Base-by-base conservation (phyloP, 1,139 yeast genomes). In the Suhomyces chickasaworum region DNA sequence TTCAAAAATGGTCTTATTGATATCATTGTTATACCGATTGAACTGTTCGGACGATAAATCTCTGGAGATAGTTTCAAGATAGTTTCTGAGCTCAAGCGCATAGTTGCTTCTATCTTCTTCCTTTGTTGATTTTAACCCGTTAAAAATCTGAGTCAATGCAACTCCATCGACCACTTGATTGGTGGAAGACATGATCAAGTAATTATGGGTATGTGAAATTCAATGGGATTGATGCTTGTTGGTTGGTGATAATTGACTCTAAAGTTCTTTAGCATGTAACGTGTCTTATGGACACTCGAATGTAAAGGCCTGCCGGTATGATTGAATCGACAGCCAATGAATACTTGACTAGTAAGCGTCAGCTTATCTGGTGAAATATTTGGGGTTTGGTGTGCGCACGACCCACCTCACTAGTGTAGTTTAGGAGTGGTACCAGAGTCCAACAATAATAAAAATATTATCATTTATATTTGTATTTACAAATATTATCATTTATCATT, bases 1-100 rank as follows among this genome's bases (percentile, higher is more conserved):
- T 61, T 89, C 97, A 64, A 89, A 91, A 25, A 93, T 89, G 51
- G 87, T 82, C 61, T 89, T 88, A 69, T 91, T 90, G 53, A 93
- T 85, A 51, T 86, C 95, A 61, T 87, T 89, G 64, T 87, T 89
- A 64, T 87, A 87, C 37, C 90, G 69, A 49, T 87, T 81, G 59
- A 88, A 83, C 56, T 86, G 93, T 60, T 89, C 97, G 0, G 86
- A 77, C 0, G 93, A 81, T 47, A 78, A 63, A 54, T 89, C 96
- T 46, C 95, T 73, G 2, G 93, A 86, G 16, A 86, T 77, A 0
- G 88, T 77, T 17, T 83, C 81, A 48, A 89, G 71, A 56, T 87
- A 85, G 39, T 74, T 78, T 47, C 86, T 75, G 48, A 90, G 69
- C 55, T 87, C 93, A 31, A 70, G 68, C 1, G 95, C 93, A 21